Evolutionary conservation across 1,284 basidiomycete species (phyloP).

Genomic region (Fomitopsis palustris): DNA sequence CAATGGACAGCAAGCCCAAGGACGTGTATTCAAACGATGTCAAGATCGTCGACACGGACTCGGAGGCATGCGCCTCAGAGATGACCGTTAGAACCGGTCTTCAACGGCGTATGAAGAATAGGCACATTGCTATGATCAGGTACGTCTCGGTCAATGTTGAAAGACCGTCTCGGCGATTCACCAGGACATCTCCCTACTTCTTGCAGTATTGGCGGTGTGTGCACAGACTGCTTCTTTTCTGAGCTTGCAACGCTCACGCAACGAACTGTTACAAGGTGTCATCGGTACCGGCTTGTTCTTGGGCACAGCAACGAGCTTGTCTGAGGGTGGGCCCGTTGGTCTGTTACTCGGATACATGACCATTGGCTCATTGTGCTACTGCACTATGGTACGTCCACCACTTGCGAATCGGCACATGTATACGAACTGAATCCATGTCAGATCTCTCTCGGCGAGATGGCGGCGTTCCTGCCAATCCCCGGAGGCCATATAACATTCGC

Average conservation of each 20-base stretch:
- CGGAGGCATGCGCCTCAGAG: conserved; percentile 4
- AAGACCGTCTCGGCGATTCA: neutral
- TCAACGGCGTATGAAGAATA: conserved; percentile 26
- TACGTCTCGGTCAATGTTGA: neutral
- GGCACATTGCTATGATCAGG: conserved; percentile 28
- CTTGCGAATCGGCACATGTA: conserved; percentile 28
- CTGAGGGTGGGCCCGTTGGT: conserved; percentile 55
- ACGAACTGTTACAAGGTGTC: conserved; percentile 49
- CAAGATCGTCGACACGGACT: conserved; percentile 4
- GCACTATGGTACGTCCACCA: conserved; percentile 30
- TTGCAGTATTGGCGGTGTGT: conserved; percentile 33
- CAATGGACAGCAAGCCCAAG: conserved; percentile 1
- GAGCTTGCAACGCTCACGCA: neutral
- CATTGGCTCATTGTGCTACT: conserved; percentile 62
- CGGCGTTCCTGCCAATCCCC: conserved; percentile 35
- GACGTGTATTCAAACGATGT: neutral
- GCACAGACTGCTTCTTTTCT: neutral
- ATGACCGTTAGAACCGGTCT: conserved; percentile 7
- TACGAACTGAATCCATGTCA: conserved; percentile 17
- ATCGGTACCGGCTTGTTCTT: conserved; percentile 74
- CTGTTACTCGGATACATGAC: conserved; percentile 58
- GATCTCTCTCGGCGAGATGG: conserved; percentile 37
- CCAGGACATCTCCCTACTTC: neutral
- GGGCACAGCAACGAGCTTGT: conserved; percentile 55
- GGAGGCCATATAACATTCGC: conserved; percentile 81